These are phyloP conservation scores for Vitis hybrid DNA, from an alignment of 177 flowering plant genomes.

Conservation along the genomic window DNA sequence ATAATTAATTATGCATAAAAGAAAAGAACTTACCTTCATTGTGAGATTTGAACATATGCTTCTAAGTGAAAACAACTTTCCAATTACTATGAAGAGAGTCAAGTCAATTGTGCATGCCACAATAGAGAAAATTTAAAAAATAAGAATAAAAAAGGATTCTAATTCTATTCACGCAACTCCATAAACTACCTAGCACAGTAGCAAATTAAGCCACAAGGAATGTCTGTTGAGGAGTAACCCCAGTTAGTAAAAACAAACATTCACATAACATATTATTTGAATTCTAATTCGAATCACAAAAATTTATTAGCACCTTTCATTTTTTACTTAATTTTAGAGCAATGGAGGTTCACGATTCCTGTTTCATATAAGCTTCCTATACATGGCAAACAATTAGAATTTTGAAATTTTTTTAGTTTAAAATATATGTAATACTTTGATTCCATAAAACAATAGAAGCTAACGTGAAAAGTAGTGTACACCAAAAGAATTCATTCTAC, in stretches of 20 bases:
- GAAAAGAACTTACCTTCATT: too few species aligned
- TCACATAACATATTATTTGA: background rate
- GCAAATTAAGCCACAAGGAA: background rate
- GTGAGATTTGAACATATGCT: too few species aligned
- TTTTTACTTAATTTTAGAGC: too few species aligned
- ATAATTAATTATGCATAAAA: too few species aligned
- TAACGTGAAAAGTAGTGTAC: background rate
- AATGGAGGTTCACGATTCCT: too few species aligned
- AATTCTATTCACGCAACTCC: background rate
- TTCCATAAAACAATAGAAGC: background rate
- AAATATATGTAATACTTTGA: too few species aligned
- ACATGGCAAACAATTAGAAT: too few species aligned
- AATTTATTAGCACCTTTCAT: background rate
- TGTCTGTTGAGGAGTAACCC: background rate
- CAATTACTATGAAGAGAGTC: slow-evolving; percentile 83
- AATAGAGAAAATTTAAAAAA: slow-evolving; percentile 4
- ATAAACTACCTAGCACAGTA: background rate
- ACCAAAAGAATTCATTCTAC: background rate
- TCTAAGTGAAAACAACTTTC: slow-evolving; percentile 27
- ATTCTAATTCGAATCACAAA: background rate
- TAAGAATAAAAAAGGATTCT: background rate
- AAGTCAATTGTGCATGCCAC: slow-evolving; percentile 54
- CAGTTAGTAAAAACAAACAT: background rate
- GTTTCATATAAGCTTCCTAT: too few species aligned
- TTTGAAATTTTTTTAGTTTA: too few species aligned